Evolutionary conservation across 2,329 filamentous ascomycete genomes (phyloP), one percentile per base, ranked within the genome.

Genomic region (Xylariaceae sp.): DNA sequence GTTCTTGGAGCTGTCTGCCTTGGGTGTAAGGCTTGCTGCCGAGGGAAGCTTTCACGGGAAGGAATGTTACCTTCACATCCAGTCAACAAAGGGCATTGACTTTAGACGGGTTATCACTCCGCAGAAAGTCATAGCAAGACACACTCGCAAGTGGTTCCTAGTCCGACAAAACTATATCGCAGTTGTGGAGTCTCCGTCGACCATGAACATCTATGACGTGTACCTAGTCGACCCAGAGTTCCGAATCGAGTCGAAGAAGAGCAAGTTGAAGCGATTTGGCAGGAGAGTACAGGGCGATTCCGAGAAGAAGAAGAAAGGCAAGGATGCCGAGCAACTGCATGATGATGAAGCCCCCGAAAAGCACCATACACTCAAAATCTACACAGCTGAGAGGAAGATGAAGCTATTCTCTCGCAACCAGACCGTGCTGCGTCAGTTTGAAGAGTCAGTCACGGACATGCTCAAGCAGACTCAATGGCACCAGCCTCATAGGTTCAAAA

Each of bases 21-120:
- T 98, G 4, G 93, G 93, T 17, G 89, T 98, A 37, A 83, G 94
- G 36, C 78, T 98, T 37, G 93, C 93, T 18, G 89, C 91, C 0
- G 94, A 98, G 64, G 90, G 89, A 19, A 95, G 90, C 55, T 97
- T 96, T 56, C 93, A 98, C 60, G 94, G 93, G 44, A 98, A 98
- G 64, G 94, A 98, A 65, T 94, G 93, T 13, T 90, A 87, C 60
- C 73, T 98, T 51, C 83, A 94, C 53, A 95, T 98, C 50, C 87
- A 94, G 55, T 94, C 89, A 4, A 84, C 86, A 13, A 94, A 95
- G 60, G 90, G 89, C 3, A 74, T 95, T 18, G 89, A 95, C 63
- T 89, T 91, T 57, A 79, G 89, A 47, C 84, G 84, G 51, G 84
- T 90, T 26, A 72, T 93, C 59, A 89, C 83, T 2, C 88, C 89